Evolutionary conservation across 805 yeast species (phyloP).

Genomic region (Candida awuae): DNA sequence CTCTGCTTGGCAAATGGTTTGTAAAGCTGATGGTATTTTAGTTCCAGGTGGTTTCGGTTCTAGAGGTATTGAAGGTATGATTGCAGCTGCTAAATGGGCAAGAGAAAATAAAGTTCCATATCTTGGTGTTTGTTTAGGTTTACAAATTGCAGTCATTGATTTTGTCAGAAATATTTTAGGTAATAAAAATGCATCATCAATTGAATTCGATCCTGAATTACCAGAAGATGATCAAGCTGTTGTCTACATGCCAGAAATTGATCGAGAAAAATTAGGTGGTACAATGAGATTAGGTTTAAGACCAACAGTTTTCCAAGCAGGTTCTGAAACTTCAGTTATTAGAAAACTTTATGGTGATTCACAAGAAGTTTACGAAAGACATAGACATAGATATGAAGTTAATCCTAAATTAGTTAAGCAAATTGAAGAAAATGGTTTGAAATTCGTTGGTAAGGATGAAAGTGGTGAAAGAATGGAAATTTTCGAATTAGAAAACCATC

Average conservation of each 20-base stretch:
- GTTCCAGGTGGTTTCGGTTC: slow-evolving; percentile 98
- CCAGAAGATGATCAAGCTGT: slow-evolving; percentile 65
- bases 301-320: slow-evolving; percentile 70
- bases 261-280: slow-evolving; percentile 93
- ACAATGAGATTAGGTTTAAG: slow-evolving; percentile 98
- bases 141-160: slow-evolving; percentile 95
- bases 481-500: slow-evolving; percentile 77
- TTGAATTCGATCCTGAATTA: slow-evolving; percentile 67
- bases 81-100: slow-evolving; percentile 96
- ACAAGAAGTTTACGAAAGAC: slow-evolving; percentile 77
- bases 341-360: slow-evolving; percentile 72
- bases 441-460: slow-evolving; percentile 92
- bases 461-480: slow-evolving; percentile 88
- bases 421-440: slow-evolving; percentile 72
- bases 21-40: slow-evolving; percentile 91
- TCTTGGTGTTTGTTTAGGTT: slow-evolving; percentile 94
- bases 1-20: slow-evolving; percentile 89
- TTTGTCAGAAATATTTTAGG: slow-evolving; percentile 77
- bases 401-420: slow-evolving; percentile 71
- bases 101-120: slow-evolving; percentile 91
- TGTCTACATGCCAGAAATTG: slow-evolving; percentile 97
- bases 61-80: slow-evolving; percentile 98
- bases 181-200: slow-evolving; percentile 59
- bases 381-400: slow-evolving; percentile 96
- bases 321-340: slow-evolving; percentile 52